Percentiles rank a stretch among this genome's conserved stretches.
Conservation (phyloP, 1,139 yeast genomes). For the Yarrowia galli region DNA sequence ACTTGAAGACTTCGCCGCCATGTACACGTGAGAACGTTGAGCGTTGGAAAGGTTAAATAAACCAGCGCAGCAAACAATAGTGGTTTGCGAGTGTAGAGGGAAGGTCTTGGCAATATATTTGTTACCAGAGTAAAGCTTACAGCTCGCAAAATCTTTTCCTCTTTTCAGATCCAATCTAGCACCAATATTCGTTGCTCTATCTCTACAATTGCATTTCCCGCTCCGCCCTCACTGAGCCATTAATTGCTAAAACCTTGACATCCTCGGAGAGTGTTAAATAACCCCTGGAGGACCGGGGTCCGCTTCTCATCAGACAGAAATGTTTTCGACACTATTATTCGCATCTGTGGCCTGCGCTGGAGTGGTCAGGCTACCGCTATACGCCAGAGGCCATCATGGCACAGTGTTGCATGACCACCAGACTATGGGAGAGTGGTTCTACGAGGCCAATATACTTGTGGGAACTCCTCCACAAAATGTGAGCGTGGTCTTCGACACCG, state of each 20-base stretch:
- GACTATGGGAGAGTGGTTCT: slow-evolving; percentile 25
- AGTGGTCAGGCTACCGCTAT: slow-evolving; percentile 1
- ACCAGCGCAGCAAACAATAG: background rate
- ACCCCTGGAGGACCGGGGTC: background rate
- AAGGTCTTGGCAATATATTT: too few species aligned
- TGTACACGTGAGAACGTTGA: slow-evolving; percentile 16
- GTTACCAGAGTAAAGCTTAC: background rate
- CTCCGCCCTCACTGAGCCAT: slow-evolving; percentile 6
- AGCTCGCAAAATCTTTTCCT: too few species aligned
- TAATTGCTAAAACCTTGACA: background rate
- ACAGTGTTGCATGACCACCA: background rate
- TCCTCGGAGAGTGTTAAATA: slow-evolving; percentile 7
- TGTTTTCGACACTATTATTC: background rate
- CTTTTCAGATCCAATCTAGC: background rate
- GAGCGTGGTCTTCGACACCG: slow-evolving; percentile 25
- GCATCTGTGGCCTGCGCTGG: slow-evolving; percentile 12
- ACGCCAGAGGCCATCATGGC: slow-evolving; percentile 1
- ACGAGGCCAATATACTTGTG: slow-evolving; percentile 24
- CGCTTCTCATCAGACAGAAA: background rate
- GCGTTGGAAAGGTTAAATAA: background rate
- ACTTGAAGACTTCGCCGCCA: background rate
- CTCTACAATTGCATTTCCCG: too few species aligned
- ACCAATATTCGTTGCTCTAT: background rate
- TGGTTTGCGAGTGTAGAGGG: background rate
- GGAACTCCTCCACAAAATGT: slow-evolving; percentile 20